Evolutionary conservation across 2,329 filamentous ascomycete genomes (phyloP).

Genomic region (Fusarium luffae): DNA sequence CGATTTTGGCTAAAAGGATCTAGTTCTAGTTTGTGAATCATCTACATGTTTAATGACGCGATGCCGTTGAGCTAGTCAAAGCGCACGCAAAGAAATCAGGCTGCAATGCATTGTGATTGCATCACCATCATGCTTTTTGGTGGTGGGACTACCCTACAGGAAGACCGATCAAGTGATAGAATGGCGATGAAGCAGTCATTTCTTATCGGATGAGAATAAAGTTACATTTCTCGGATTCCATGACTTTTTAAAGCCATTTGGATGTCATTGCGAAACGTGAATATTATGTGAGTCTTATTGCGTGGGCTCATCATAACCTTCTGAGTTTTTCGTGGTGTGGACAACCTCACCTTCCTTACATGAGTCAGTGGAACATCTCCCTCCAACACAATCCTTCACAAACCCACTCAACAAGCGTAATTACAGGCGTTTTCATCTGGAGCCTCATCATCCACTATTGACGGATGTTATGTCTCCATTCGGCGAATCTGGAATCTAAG

Average conservation of each 20-base stretch:
- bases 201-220: not conserved
- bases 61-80: not conserved
- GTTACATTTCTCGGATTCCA: fast-evolving
- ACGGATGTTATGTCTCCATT: conserved; percentile 5
- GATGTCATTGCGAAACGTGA: fast-evolving
- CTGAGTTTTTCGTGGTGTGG: too few species aligned
- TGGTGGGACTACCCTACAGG: not conserved
- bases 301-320: not conserved
- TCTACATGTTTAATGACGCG: not conserved
- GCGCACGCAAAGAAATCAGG: not conserved
- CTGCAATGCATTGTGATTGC: not conserved
- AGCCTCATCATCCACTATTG: conserved; percentile 2
- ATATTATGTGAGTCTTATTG: fast-evolving
- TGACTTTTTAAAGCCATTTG: not conserved
- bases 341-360: too few species aligned
- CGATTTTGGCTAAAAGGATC: not conserved
- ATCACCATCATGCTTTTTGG: not conserved
- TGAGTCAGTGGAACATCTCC: not conserved
- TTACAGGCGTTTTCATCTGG: not conserved
- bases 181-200: too few species aligned
- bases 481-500: not conserved
- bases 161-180: too few species aligned
- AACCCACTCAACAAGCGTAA: not conserved
- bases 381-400: not conserved
- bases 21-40: not conserved